Evolutionary conservation across 78 protist species (phyloP).

Genomic region (Salpingoeca rosetta): DNA sequence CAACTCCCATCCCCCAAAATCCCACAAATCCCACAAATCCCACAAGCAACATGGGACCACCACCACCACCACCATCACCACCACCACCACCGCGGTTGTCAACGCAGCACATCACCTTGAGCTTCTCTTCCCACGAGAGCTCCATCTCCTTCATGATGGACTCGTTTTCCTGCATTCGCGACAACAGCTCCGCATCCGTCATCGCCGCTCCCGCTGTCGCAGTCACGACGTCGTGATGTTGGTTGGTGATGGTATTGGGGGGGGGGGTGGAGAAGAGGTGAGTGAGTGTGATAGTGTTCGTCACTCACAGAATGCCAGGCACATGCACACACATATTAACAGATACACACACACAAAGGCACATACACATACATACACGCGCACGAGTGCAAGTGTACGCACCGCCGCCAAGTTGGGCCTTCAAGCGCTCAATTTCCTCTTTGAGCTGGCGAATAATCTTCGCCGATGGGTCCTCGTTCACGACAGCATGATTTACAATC

Average conservation of each 20-base stretch:
- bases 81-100: not conserved
- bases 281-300: not conserved
- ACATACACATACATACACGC: not conserved
- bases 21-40: too few species aligned
- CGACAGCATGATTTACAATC: constrained; percentile 59
- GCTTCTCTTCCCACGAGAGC: not conserved
- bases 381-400: too few species aligned
- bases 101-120: not conserved
- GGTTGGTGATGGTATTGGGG: too few species aligned
- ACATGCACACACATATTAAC: too few species aligned
- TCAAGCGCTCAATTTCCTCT: constrained; percentile 9
- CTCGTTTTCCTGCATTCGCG: not conserved
- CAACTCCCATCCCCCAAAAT: too few species aligned
- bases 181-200: not conserved
- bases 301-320: too few species aligned
- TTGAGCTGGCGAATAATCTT: constrained; percentile 9
- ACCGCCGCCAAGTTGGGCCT: not conserved
- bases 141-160: not conserved
- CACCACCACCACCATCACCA: not conserved
- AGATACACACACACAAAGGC: not conserved
- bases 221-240: too few species aligned
- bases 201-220: not conserved
- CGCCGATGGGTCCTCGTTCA: constrained; percentile 27
- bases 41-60: not conserved
- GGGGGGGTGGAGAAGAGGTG: not conserved